phyloP scores from a whole-genome alignment of 345 rosid genomes.

The Brassica cretica region DNA sequence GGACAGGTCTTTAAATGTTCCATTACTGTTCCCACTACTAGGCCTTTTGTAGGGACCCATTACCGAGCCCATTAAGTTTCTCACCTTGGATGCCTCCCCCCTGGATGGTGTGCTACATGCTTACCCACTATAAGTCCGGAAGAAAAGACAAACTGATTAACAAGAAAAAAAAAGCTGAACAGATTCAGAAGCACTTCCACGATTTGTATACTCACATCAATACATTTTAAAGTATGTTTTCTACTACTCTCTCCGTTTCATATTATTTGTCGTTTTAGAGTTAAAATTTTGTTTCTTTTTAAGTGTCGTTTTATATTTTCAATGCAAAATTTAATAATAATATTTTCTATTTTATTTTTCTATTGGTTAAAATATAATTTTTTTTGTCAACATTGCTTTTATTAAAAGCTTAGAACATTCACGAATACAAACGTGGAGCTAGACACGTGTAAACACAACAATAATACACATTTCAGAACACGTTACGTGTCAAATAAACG shows the following conservation, averaged over 20 bases:
- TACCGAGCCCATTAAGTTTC: background rate
- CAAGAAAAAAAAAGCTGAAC: constrained; percentile 13
- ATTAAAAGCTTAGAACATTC: too few relatives aligned
- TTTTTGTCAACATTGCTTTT: background rate
- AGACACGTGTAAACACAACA: too few relatives aligned
- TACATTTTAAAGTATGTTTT: background rate
- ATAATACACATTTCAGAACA: too few relatives aligned
- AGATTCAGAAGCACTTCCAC: constrained; percentile 20
- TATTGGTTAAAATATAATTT: too few relatives aligned
- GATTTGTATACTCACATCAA: constrained; percentile 22
- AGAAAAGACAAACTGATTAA: constrained; percentile 19
- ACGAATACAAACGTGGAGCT: too few relatives aligned
- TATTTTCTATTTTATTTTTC: too few relatives aligned
- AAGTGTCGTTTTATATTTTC: too few relatives aligned
- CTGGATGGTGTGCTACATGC: background rate
- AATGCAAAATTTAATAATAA: too few relatives aligned
- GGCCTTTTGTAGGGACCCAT: constrained; percentile 5
- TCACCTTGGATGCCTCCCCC: background rate
- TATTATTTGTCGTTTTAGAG: too few relatives aligned
- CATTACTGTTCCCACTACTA: background rate
- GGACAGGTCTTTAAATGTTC: background rate
- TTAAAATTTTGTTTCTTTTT: too few relatives aligned
- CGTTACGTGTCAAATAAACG: too few relatives aligned
- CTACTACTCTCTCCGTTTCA: background rate
- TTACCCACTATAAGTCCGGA: constrained; percentile 21